Evolutionary conservation across 1,284 basidiomycete species (phyloP).

Genomic region (Anthracocystis setariae): DNA sequence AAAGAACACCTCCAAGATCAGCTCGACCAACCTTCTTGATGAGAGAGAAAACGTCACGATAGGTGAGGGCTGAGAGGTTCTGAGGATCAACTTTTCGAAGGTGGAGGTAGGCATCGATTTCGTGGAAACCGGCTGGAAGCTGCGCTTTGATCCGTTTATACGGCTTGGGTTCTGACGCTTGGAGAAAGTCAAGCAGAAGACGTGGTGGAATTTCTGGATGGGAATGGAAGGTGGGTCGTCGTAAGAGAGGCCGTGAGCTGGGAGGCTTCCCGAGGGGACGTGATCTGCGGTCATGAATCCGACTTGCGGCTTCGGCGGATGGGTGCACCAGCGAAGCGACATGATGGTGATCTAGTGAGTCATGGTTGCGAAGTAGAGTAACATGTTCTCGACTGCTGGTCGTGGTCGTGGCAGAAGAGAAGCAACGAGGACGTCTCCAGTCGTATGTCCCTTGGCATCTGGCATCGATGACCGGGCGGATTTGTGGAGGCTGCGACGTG

Average conservation of each 20-base stretch:
- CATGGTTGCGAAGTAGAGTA: slow-evolving; percentile 4
- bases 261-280: slow-evolving; percentile 9
- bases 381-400: not conserved
- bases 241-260: not conserved
- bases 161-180: slow-evolving; percentile 5
- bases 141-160: slow-evolving; percentile 13
- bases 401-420: slow-evolving; percentile 4
- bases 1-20: slow-evolving; percentile 25
- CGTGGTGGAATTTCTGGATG: slow-evolving; percentile 1
- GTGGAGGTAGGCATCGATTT: slow-evolving; percentile 36
- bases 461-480: not conserved
- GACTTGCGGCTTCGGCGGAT: not conserved
- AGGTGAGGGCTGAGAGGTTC: slow-evolving; percentile 21
- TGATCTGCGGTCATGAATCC: not conserved
- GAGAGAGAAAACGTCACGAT: slow-evolving; percentile 21
- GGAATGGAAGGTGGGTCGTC: not conserved
- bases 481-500: slow-evolving; percentile 17
- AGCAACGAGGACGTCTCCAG: slow-evolving; percentile 1
- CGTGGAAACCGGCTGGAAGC: slow-evolving; percentile 14
- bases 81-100: slow-evolving; percentile 29
- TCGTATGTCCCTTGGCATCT: not conserved
- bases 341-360: slow-evolving; percentile 15
- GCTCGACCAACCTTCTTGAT: slow-evolving; percentile 14
- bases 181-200: slow-evolving; percentile 29
- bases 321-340: slow-evolving; percentile 23